Conservation (phyloP, 2,329 filamentous ascomycete species). For the Claviceps monticola region DNA sequence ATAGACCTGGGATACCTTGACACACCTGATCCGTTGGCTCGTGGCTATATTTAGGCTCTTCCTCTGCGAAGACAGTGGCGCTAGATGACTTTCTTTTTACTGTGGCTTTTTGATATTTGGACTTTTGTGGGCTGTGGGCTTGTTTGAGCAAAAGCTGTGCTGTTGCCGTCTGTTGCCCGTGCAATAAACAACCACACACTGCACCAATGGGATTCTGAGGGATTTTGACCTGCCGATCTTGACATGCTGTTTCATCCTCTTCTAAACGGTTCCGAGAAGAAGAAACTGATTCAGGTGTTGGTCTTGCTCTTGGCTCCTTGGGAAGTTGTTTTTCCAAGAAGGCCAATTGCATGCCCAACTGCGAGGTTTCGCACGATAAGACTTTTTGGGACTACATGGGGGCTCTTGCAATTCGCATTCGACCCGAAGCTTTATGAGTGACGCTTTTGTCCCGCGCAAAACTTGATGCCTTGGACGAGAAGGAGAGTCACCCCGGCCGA, state of each 20-base stretch:
- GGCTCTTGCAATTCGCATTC: constrained; percentile 13
- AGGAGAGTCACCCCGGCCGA: neutral
- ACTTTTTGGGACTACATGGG: constrained; percentile 21
- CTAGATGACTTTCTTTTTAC: constrained; percentile 17
- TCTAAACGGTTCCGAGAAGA: neutral
- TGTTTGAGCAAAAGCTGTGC: too few relatives aligned
- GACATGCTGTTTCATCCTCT: neutral
- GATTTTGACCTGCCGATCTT: constrained; percentile 22
- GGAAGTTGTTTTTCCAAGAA: too few relatives aligned
- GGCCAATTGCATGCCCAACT: neutral
- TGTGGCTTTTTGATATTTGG: constrained; percentile 16
- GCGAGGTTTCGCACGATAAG: constrained; percentile 4
- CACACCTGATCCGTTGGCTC: constrained; percentile 24
- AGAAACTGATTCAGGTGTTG: neutral
- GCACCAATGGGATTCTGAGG: constrained; percentile 25
- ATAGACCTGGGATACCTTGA: constrained; percentile 45
- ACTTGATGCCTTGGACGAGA: neutral
- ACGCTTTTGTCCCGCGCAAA: constrained; percentile 1
- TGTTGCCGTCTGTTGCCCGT: too few relatives aligned
- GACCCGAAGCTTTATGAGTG: constrained; percentile 11
- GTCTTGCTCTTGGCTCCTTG: neutral
- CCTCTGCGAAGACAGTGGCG: constrained; percentile 8
- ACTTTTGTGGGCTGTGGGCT: constrained; percentile 10
- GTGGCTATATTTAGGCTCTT: constrained; percentile 13
- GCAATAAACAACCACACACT: constrained; percentile 8